Evolutionary conservation across 2,329 filamentous ascomycete species (phyloP), one percentile per base, ranked within the genome.

Genomic region (Aspergillus sp.): DNA sequence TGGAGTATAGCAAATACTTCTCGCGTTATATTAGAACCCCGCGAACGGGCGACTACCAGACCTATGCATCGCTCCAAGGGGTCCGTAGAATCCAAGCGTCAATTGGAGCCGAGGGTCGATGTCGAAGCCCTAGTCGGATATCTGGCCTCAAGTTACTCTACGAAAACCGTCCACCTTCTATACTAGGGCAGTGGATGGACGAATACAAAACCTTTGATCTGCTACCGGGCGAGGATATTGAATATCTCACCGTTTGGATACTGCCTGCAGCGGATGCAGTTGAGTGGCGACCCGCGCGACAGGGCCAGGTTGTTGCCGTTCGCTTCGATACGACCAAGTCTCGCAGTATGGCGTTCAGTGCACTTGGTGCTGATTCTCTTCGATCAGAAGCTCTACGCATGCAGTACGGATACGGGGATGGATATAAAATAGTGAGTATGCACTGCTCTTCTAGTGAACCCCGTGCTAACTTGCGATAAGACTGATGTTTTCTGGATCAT

Each of bases 141-240:
- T 46, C 59, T 4, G 56, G 52, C 6, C 41, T 58, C 33, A 61
- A 54, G 35, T 2, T 61, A 1, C 17, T 51, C 31, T 58, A 58
- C 47, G n/a, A 56, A 23, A 37, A 23, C 39, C 39, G 50, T n/a
- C 52, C 52, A 15, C 52, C 58, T 24, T 31, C 21, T 31, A 44
- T 58, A 41, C 19, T 61, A 2, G 59, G 56, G 19, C 56, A 61
- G 46, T 58, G 56, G 56, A 61, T 58, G 49, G 19, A 51, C n/a
- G 48, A 40, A 21, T 40, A 43, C 7, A 17, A 35, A 17, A 24
- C 17, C 0, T 44, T 61, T 39, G 49, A 55, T 15, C 31, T 61
- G 14, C 44, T 24, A 11, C 47, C 37, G 11, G 56, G 47, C 35
- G 52, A 61, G 24, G 43, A 54, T 37, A 43, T 61, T 39, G n/a